These are phyloP conservation scores for Neofusicoccum parvum DNA, from an alignment of 2,329 filamentous ascomycete species.

Conservation along the genomic window DNA sequence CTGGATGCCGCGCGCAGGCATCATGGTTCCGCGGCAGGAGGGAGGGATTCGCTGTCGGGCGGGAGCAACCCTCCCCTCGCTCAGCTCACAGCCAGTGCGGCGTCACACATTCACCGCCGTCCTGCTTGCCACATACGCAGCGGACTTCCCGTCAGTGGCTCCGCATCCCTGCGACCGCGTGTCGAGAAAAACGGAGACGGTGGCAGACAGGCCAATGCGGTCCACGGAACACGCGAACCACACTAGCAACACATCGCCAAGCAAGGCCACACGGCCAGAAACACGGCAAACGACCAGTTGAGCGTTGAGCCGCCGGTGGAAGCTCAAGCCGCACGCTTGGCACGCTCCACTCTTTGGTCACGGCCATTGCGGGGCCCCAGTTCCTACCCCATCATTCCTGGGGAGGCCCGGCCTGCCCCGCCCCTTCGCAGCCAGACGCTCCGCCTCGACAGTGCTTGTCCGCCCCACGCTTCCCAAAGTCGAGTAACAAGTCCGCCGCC, in stretches of 20 bases:
- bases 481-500: constrained; percentile 6
- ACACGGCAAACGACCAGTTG: not conserved
- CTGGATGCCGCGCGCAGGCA: not conserved
- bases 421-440: not conserved
- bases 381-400: not conserved
- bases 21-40: not conserved
- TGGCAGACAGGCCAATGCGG: not conserved
- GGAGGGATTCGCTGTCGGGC: not conserved
- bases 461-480: constrained; percentile 1
- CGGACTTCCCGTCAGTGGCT: too few species aligned
- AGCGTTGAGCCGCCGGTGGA: not conserved
- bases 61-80: not conserved
- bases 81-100: not conserved
- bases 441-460: not conserved
- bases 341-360: constrained; percentile 8
- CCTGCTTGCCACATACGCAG: not conserved
- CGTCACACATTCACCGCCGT: not conserved
- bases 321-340: constrained; percentile 14
- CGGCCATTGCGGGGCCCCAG: constrained; percentile 12
- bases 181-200: not conserved
- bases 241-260: not conserved
- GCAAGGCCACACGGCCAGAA: not conserved
- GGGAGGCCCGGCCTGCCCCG: not conserved
- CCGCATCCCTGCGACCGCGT: not conserved
- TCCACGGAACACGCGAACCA: not conserved